Percentiles rank a stretch among this genome's conserved stretches.
Evolutionary conservation across 371 early-diverging fungal genomes (phyloP).

Genomic region (Rhizopus delemar): DNA sequence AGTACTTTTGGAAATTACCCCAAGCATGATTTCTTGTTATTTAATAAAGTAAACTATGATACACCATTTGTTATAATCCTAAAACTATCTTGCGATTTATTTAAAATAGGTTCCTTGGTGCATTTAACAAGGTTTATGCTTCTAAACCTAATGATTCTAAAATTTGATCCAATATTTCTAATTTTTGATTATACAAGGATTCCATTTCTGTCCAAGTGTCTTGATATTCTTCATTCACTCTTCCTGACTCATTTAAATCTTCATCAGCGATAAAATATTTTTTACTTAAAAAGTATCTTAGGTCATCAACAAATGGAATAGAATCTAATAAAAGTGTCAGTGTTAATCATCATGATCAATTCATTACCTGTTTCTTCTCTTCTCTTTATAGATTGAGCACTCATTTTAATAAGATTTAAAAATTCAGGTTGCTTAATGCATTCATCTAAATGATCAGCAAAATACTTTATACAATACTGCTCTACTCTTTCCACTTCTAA

Average conservation of each 20-base stretch:
- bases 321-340: constrained; percentile 24
- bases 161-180: constrained; percentile 32
- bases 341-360: too few species aligned
- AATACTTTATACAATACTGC: constrained; percentile 40
- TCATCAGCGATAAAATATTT: constrained; percentile 34
- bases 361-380: constrained; percentile 41
- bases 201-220: constrained; percentile 40
- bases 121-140: constrained; percentile 21
- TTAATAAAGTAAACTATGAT: too few species aligned
- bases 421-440: constrained; percentile 26
- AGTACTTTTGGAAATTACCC: too few species aligned
- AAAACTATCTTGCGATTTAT: too few species aligned
- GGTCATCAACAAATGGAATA: constrained; percentile 41
- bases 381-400: constrained; percentile 34
- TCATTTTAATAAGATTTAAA: constrained; percentile 25
- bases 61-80: too few species aligned
- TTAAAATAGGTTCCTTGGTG: too few species aligned
- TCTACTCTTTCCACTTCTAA: constrained; percentile 39
- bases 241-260: constrained; percentile 34
- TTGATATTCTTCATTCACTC: constrained; percentile 27
- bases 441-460: constrained; percentile 37
- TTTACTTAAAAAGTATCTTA: constrained; percentile 40
- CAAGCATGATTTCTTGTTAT: too few species aligned
- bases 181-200: constrained; percentile 29
- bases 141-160: constrained; percentile 38